Evolutionary conservation across 2,329 filamentous ascomycete genomes (phyloP).

Genomic region (Fusarium sp.): DNA sequence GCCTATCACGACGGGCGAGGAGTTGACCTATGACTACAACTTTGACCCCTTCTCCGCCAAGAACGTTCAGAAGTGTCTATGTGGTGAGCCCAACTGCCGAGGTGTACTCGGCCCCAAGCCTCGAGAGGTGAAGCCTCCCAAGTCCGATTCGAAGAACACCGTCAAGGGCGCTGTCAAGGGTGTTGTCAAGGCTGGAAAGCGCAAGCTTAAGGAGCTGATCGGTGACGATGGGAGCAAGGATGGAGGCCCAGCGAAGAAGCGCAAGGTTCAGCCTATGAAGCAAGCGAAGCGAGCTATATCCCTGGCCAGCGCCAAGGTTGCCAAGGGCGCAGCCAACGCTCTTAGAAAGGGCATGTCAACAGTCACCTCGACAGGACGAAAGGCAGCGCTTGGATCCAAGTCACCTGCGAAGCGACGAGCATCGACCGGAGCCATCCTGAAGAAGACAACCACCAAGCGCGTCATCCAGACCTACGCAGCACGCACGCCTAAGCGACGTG

Average conservation of each 20-base stretch:
- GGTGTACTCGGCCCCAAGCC: constrained; percentile 72
- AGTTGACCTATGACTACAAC: constrained; percentile 93
- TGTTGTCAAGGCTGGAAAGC: constrained; percentile 62
- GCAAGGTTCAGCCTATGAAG: constrained; percentile 50
- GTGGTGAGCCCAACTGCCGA: constrained; percentile 72
- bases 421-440: constrained; percentile 41
- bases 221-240: constrained; percentile 53
- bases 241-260: constrained; percentile 62
- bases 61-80: constrained; percentile 75
- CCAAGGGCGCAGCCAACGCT: constrained; percentile 51
- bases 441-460: constrained; percentile 46
- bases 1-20: constrained; percentile 93
- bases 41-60: constrained; percentile 77
- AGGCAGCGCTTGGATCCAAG: constrained; percentile 40
- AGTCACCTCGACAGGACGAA: constrained; percentile 46
- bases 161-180: constrained; percentile 55
- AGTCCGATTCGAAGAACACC: constrained; percentile 55
- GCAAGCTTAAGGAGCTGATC: constrained; percentile 66
- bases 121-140: constrained; percentile 64
- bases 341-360: constrained; percentile 53
- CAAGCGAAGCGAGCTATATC: constrained; percentile 52
- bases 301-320: constrained; percentile 50
- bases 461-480: constrained; percentile 46
- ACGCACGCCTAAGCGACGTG: constrained; percentile 41
- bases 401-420: constrained; percentile 42